phyloP scores from a whole-genome alignment of 305 asterid species.

The Fraxinus paxiana region DNA sequence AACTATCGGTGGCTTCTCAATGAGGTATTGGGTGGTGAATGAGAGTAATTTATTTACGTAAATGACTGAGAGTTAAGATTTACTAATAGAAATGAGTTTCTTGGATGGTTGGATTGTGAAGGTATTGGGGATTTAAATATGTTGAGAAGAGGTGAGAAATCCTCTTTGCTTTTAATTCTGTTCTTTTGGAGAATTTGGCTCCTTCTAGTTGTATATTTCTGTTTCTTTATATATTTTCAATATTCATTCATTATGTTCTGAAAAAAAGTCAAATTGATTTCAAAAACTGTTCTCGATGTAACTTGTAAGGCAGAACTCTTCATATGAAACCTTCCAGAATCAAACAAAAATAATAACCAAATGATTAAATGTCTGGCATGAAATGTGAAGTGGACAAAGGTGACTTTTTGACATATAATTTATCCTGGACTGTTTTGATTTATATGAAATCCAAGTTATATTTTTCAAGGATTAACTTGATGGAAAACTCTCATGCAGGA shows the following conservation, averaged over 20 bases:
- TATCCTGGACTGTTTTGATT: background rate
- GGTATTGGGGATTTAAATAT: background rate
- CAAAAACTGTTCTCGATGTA: background rate
- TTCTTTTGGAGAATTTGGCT: background rate
- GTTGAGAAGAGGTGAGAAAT: background rate
- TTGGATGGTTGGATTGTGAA: background rate
- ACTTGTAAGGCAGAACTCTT: background rate
- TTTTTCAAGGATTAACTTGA: background rate
- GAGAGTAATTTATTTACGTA: background rate
- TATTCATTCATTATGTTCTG: background rate
- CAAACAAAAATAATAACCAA: background rate
- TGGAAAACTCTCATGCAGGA: slow-evolving; percentile 52
- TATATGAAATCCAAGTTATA: background rate
- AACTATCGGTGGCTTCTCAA: background rate
- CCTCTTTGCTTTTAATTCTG: background rate
- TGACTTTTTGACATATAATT: background rate
- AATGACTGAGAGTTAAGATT: background rate
- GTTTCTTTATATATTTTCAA: background rate
- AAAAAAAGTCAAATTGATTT: background rate
- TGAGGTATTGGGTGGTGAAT: background rate
- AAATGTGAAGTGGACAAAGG: background rate
- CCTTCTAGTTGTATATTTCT: background rate
- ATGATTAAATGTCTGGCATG: background rate
- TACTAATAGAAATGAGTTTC: background rate
- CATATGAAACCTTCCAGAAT: background rate